Conservation (phyloP, 208 protist species). For the Trypanosoma scelopori region DNA sequence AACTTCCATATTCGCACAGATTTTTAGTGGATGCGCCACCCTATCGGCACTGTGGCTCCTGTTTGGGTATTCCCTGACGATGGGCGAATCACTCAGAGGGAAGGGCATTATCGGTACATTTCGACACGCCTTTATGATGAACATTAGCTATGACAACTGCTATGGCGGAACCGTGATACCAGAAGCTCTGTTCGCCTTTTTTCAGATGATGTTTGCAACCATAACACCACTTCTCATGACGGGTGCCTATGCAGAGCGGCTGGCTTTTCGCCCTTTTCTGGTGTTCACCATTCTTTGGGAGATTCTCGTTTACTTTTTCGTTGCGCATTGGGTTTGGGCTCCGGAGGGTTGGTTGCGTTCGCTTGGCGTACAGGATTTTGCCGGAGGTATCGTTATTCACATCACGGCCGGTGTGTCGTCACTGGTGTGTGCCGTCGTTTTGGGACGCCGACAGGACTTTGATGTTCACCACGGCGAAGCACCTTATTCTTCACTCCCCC, state of each 20-base stretch:
- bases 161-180: conserved; percentile 31
- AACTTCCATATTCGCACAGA: conserved; percentile 52
- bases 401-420: conserved; percentile 40
- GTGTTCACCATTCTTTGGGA: conserved; percentile 61
- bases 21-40: conserved; percentile 37
- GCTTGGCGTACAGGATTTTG: conserved; percentile 66
- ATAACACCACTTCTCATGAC: conserved; percentile 84
- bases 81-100: conserved; percentile 23
- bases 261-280: conserved; percentile 33
- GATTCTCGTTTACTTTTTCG: conserved; percentile 76
- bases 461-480: conserved; percentile 41
- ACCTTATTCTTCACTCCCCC: conserved; percentile 36
- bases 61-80: conserved; percentile 57
- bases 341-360: conserved; percentile 47
- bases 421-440: conserved; percentile 35
- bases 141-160: conserved; percentile 1
- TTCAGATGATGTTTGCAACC: conserved; percentile 84
- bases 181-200: conserved; percentile 45
- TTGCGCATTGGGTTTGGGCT: conserved; percentile 70
- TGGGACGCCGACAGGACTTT: conserved; percentile 32
- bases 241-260: conserved; percentile 42
- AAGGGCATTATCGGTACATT: conserved; percentile 24
- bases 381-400: conserved; percentile 80
- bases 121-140: conserved; percentile 22
- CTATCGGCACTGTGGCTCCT: conserved; percentile 35